These are phyloP conservation scores for Arachis hypogaea DNA, from an alignment of 306 rosid genomes.

Conservation along the genomic window DNA sequence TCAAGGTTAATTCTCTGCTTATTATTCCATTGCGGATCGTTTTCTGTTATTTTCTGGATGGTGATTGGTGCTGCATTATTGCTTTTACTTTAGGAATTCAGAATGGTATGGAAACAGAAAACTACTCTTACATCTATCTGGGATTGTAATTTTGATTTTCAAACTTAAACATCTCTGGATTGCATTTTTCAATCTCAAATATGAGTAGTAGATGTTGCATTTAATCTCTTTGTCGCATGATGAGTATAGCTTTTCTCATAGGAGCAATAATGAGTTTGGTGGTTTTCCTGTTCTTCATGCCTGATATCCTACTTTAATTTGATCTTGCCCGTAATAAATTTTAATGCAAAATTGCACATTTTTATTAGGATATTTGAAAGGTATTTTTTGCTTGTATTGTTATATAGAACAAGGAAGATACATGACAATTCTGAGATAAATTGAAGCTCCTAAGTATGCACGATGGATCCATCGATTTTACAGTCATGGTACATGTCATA, in stretches of 20 bases:
- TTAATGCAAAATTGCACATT: neutral
- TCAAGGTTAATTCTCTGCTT: neutral
- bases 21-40: neutral
- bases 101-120: too few species aligned
- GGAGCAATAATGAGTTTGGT: neutral
- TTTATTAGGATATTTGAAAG: neutral
- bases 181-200: neutral
- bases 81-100: too few species aligned
- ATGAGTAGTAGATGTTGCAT: neutral
- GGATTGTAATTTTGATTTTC: neutral
- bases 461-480: neutral
- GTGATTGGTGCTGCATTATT: neutral
- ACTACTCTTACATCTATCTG: neutral
- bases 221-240: conserved; percentile 5
- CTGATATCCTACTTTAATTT: neutral
- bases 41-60: neutral
- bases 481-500: conserved; percentile 9
- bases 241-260: neutral
- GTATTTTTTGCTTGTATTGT: neutral
- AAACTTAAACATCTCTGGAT: neutral
- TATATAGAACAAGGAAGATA: neutral
- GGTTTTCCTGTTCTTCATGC: neutral
- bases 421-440: neutral
- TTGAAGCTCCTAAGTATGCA: neutral
- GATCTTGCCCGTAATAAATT: neutral